These are phyloP conservation scores for Fusarium nanum DNA, from an alignment of 2,329 filamentous ascomycete genomes.

Conservation along the genomic window DNA sequence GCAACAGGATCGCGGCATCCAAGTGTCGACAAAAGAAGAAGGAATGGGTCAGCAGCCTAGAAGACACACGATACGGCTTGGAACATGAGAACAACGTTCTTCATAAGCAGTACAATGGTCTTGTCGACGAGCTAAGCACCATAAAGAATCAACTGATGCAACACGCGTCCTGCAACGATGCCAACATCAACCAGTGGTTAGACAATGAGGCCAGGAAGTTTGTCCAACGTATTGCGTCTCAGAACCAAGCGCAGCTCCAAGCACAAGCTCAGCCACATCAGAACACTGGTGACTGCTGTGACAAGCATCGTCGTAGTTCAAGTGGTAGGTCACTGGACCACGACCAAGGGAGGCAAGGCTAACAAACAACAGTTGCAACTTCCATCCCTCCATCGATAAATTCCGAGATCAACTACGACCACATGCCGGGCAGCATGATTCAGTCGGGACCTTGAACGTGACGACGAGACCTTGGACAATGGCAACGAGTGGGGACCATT, in stretches of 20 bases:
- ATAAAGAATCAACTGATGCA: slow-evolving; percentile 65
- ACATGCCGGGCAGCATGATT: slow-evolving; percentile 53
- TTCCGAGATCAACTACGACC: slow-evolving; percentile 50
- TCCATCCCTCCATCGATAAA: slow-evolving; percentile 16
- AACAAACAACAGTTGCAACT: slow-evolving; percentile 1
- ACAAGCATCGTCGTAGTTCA: slow-evolving; percentile 14
- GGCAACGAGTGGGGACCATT: background rate
- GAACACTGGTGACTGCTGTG: background rate
- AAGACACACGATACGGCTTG: slow-evolving; percentile 58
- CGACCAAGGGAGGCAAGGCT: background rate
- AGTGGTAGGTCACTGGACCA: slow-evolving; percentile 5
- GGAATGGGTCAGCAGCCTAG: slow-evolving; percentile 62
- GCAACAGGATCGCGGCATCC: slow-evolving; percentile 78
- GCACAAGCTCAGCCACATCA: background rate
- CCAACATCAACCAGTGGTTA: slow-evolving; percentile 66
- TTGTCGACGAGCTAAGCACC: slow-evolving; percentile 58
- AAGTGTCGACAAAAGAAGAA: slow-evolving; percentile 79
- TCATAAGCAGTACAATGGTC: slow-evolving; percentile 56
- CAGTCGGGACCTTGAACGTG: slow-evolving; percentile 4
- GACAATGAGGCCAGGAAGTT: slow-evolving; percentile 63
- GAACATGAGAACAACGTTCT: slow-evolving; percentile 59
- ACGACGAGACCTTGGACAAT: background rate
- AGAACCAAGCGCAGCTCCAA: background rate
- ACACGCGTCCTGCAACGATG: slow-evolving; percentile 64
- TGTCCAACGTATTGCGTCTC: slow-evolving; percentile 50